phyloP scores from a whole-genome alignment of 2,329 filamentous ascomycete genomes.

The Elsinoe arachidis region DNA sequence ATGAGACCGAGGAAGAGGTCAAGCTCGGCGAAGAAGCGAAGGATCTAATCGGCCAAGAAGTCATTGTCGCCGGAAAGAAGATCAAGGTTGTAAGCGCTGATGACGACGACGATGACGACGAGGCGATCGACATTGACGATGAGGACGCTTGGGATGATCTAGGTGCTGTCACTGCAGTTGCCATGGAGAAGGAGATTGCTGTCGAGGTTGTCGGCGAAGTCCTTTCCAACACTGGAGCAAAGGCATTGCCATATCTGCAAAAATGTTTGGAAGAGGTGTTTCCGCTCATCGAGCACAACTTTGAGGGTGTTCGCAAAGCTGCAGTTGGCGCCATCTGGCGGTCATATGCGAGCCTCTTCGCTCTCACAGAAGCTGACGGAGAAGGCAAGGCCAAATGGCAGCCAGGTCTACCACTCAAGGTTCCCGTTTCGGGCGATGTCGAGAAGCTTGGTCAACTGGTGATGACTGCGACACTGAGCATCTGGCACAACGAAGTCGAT shows the following conservation, averaged over 20 bases:
- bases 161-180: slow-evolving; percentile 75
- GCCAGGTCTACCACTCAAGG: slow-evolving; percentile 74
- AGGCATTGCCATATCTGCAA: slow-evolving; percentile 77
- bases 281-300: slow-evolving; percentile 75
- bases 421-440: slow-evolving; percentile 69
- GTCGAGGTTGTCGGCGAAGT: slow-evolving; percentile 92
- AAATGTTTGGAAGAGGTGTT: slow-evolving; percentile 75
- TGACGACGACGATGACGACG: slow-evolving; percentile 53
- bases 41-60: slow-evolving; percentile 65
- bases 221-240: slow-evolving; percentile 72
- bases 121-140: slow-evolving; percentile 58
- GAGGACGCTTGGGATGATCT: slow-evolving; percentile 79
- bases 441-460: slow-evolving; percentile 79
- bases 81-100: slow-evolving; percentile 64
- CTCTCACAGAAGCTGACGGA: slow-evolving; percentile 62
- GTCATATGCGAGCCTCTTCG: slow-evolving; percentile 83
- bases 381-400: slow-evolving; percentile 74
- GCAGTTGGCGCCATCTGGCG: slow-evolving; percentile 88
- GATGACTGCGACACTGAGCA: slow-evolving; percentile 69
- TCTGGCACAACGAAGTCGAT: slow-evolving; percentile 87
- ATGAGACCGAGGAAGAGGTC: slow-evolving; percentile 73
- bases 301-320: slow-evolving; percentile 88
- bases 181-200: slow-evolving; percentile 94
- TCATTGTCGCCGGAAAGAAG: slow-evolving; percentile 74
- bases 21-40: slow-evolving; percentile 65